Percentiles rank a stretch among this genome's conserved stretches.
phyloP scores from a whole-genome alignment of 345 rosid genomes.

The Citrus trifoliata region DNA sequence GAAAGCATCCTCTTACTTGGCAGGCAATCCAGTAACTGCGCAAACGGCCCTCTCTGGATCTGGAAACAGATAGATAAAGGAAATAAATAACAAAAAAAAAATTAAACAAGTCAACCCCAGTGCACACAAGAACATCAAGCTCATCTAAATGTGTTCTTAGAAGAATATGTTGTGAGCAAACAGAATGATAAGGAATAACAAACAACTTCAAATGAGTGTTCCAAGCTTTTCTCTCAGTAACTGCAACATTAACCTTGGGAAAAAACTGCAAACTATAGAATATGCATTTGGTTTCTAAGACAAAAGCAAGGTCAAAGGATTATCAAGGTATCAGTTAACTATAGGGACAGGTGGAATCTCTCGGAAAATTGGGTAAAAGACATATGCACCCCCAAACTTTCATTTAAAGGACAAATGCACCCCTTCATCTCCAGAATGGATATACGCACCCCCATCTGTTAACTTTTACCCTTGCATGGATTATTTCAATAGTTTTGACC shows the following conservation, averaged over 20 bases:
- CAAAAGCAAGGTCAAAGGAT: neutral
- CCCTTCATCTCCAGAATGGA: too few species aligned
- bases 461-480: too few species aligned
- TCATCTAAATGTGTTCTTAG: neutral
- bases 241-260: neutral
- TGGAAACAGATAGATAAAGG: constrained; percentile 31
- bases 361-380: neutral
- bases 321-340: neutral
- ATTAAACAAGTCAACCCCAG: neutral
- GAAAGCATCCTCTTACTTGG: constrained; percentile 59
- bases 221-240: neutral
- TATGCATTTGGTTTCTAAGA: neutral
- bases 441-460: too few species aligned
- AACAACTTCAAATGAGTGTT: neutral
- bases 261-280: neutral
- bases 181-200: constrained; percentile 1
- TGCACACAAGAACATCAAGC: neutral
- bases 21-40: constrained; percentile 89
- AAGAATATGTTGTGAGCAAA: neutral
- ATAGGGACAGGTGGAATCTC: neutral
- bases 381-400: too few species aligned
- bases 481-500: too few species aligned
- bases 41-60: constrained; percentile 83
- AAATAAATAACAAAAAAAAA: constrained; percentile 3
- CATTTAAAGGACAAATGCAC: too few species aligned